Evolutionary conservation across 139 green algal species (phyloP).

Genomic region (Nannochloris sp.): DNA sequence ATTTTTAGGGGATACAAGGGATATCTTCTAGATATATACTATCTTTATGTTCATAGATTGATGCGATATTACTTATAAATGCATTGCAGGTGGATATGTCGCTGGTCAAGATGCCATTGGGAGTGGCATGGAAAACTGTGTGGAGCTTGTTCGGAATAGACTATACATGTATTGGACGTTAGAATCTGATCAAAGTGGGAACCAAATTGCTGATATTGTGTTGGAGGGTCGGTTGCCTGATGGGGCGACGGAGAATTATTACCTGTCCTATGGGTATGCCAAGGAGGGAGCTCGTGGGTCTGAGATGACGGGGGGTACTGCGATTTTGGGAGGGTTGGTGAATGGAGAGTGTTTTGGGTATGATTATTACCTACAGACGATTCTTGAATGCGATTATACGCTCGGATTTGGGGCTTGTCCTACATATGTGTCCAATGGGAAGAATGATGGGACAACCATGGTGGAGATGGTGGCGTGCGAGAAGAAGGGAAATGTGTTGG

Average conservation of each 20-base stretch:
- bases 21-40: too few species aligned
- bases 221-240: background rate
- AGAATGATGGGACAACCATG: background rate
- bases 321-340: background rate
- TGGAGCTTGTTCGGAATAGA: too few species aligned
- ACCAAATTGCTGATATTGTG: background rate
- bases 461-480: constrained; percentile 1
- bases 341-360: background rate
- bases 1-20: too few species aligned
- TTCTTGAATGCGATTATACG: background rate
- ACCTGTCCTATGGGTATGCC: background rate
- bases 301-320: background rate
- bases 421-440: background rate
- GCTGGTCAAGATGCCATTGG: too few species aligned
- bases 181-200: background rate
- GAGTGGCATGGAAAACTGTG: too few species aligned
- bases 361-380: background rate
- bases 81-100: too few species aligned
- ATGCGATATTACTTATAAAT: too few species aligned
- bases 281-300: background rate
- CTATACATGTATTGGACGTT: too few species aligned
- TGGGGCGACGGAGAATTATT: background rate
- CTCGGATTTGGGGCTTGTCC: background rate
- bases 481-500: background rate
- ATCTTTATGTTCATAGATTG: too few species aligned